phyloP scores from a whole-genome alignment of 116 monocot species.

The Thalassia testudinum region DNA sequence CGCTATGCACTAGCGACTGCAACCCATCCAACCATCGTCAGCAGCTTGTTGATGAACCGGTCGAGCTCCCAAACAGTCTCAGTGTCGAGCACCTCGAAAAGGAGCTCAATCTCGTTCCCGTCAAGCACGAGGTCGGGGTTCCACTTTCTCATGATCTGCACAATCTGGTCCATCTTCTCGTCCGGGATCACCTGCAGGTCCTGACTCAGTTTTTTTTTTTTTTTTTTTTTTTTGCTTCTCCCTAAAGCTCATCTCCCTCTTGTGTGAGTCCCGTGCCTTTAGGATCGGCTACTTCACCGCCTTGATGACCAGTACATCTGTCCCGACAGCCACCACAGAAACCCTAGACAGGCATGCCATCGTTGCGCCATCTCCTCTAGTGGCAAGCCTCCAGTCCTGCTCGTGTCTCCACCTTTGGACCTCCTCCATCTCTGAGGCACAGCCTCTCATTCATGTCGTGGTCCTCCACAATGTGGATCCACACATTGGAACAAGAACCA shows the following conservation, averaged over 20 bases:
- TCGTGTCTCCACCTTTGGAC: no score
- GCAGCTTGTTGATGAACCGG: conserved; percentile 47
- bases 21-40: conserved; percentile 29
- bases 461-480: no score
- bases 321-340: no score
- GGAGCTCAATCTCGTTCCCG: conserved; percentile 74
- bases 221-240: conserved; percentile 82
- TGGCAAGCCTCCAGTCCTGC: no score
- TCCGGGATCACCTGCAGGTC: conserved; percentile 52
- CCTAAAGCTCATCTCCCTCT: conserved; percentile 60
- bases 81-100: conserved; percentile 56
- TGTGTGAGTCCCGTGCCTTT: conserved; percentile 53
- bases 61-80: conserved; percentile 94
- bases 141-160: conserved; percentile 49
- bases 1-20: no score
- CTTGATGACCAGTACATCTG: no score
- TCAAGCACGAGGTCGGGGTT: conserved; percentile 26
- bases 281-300: conserved; percentile 43
- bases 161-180: conserved; percentile 60
- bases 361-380: no score
- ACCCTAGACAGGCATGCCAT: no score
- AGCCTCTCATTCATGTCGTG: no score
- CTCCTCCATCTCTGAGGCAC: no score
- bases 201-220: no score
- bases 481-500: no score